Evolutionary conservation across 2,329 filamentous ascomycete genomes (phyloP).

Genomic region (Cladophialophora exuberans): DNA sequence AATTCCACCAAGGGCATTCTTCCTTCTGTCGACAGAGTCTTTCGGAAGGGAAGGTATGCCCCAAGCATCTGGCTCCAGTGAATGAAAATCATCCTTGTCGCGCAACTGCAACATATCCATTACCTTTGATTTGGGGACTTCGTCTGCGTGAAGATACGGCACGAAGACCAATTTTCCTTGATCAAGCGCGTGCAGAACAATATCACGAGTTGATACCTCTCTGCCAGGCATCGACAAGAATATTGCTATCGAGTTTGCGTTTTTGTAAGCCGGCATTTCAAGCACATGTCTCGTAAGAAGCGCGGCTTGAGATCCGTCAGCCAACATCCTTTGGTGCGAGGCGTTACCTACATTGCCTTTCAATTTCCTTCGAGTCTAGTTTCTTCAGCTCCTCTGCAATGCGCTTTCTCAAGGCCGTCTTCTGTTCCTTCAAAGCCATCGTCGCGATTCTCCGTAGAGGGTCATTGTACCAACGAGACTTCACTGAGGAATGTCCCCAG

Average conservation of each 20-base stretch:
- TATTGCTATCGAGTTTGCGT: constrained; percentile 76
- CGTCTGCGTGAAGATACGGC: constrained; percentile 72
- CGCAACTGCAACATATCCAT: constrained; percentile 94
- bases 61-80: constrained; percentile 79
- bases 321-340: constrained; percentile 7
- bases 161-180: constrained; percentile 86
- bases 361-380: constrained; percentile 27
- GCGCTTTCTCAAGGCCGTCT: constrained; percentile 30
- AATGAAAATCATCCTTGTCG: constrained; percentile 75
- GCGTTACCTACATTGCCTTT: constrained; percentile 31
- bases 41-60: constrained; percentile 85
- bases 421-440: constrained; percentile 27
- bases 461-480: not conserved
- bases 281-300: constrained; percentile 67
- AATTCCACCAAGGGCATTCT: constrained; percentile 71
- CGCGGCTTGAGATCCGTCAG: constrained; percentile 57
- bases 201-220: constrained; percentile 81
- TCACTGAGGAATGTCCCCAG: constrained; percentile 17
- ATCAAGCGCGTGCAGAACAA: constrained; percentile 78
- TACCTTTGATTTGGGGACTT: constrained; percentile 58
- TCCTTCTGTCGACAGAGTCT: constrained; percentile 65
- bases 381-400: constrained; percentile 24
- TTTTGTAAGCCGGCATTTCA: constrained; percentile 71
- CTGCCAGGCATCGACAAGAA: constrained; percentile 91
- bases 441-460: constrained; percentile 17